Percentiles rank a stretch among this genome's conserved stretches.
phyloP scores from a whole-genome alignment of 768 basidiomycete species.

The Rhizopogon vulgaris region DNA sequence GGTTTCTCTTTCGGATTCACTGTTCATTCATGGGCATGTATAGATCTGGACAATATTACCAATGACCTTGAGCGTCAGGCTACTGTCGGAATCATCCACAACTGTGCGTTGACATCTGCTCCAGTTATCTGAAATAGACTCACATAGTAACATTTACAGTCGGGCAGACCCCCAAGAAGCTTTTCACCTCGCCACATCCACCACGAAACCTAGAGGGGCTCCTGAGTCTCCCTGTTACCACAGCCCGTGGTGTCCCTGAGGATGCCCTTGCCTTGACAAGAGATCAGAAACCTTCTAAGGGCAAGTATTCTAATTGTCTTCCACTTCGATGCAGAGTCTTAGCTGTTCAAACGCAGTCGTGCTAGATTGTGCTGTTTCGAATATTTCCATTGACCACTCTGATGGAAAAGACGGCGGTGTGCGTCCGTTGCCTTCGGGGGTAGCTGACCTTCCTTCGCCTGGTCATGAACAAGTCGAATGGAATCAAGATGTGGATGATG shows the following conservation, averaged over 20 bases:
- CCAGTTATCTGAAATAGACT: background rate
- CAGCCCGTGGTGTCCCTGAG: slow-evolving; percentile 75
- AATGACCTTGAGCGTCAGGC: slow-evolving; percentile 88
- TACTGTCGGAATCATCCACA: slow-evolving; percentile 92
- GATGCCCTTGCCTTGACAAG: slow-evolving; percentile 68
- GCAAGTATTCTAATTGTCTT: slow-evolving; percentile 27
- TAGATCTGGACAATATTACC: slow-evolving; percentile 80
- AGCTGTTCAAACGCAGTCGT: slow-evolving; percentile 23
- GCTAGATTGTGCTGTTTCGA: slow-evolving; percentile 34
- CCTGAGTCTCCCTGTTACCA: slow-evolving; percentile 66
- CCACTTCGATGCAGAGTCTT: background rate
- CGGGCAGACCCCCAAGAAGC: slow-evolving; percentile 86
- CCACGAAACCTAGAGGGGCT: slow-evolving; percentile 64
- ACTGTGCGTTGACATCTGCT: slow-evolving; percentile 48
- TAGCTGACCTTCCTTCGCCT: slow-evolving; percentile 50
- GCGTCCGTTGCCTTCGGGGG: slow-evolving; percentile 54
- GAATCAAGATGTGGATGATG: slow-evolving; percentile 35
- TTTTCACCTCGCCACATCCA: slow-evolving; percentile 77
- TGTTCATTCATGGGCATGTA: background rate
- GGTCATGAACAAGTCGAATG: slow-evolving; percentile 71
- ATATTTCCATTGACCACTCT: slow-evolving; percentile 42
- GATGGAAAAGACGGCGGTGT: slow-evolving; percentile 44
- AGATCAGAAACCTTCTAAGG: slow-evolving; percentile 47
- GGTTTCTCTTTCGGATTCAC: slow-evolving; percentile 2
- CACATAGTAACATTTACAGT: slow-evolving; percentile 36